These are phyloP conservation scores for Candida chilensis DNA, from an alignment of 805 yeast species.

Conservation along the genomic window DNA sequence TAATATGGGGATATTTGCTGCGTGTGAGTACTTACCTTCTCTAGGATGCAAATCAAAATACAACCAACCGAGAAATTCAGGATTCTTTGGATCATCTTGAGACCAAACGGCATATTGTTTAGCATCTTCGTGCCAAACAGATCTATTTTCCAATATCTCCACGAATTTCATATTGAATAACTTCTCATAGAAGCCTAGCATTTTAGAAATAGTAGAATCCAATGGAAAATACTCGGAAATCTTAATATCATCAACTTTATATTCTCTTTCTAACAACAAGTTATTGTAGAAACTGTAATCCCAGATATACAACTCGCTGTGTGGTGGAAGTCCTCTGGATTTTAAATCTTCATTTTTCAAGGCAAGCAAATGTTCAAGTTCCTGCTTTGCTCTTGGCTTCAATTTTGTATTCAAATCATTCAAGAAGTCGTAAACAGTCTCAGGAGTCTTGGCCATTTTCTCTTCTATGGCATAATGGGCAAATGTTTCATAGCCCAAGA, in stretches of 20 bases:
- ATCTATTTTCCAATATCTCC: constrained; percentile 29
- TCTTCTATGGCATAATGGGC: constrained; percentile 68
- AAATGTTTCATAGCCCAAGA: constrained; percentile 59
- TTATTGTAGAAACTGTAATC: constrained; percentile 64
- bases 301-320: constrained; percentile 49
- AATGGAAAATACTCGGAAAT: constrained; percentile 77
- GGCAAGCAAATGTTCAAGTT: constrained; percentile 33
- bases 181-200: constrained; percentile 64
- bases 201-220: constrained; percentile 53
- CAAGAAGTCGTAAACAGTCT: constrained; percentile 52
- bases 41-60: constrained; percentile 81
- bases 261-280: constrained; percentile 55
- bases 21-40: constrained; percentile 82
- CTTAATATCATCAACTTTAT: constrained; percentile 61
- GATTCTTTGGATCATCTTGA: constrained; percentile 35
- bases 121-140: constrained; percentile 76
- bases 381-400: constrained; percentile 49
- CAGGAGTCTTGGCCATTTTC: constrained; percentile 69
- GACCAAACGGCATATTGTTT: constrained; percentile 67
- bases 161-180: constrained; percentile 63
- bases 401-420: constrained; percentile 52
- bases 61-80: constrained; percentile 67
- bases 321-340: constrained; percentile 29
- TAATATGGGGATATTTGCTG: constrained; percentile 68
- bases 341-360: constrained; percentile 47